Evolutionary conservation across 805 yeast species (phyloP), one percentile per base, ranked within the genome.

Genomic region (Maudiozyma pseudohumilis): DNA sequence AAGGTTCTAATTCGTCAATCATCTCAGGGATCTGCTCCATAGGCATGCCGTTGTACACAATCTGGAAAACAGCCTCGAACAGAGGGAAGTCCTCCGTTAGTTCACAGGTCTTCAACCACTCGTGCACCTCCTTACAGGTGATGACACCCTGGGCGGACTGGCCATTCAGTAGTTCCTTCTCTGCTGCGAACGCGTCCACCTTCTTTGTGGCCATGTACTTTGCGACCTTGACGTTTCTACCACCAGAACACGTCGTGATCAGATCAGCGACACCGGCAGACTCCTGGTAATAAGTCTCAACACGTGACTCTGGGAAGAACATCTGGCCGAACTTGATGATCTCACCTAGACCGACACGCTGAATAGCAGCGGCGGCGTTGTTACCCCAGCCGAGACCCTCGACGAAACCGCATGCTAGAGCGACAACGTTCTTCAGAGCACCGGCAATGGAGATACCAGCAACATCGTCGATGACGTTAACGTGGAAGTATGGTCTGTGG

Each of bases 371-470:
- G 64, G 89, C 86, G 47, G 98, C 97, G 61, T 92, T 92, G 64
- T 87, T 95, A 62, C 98, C 98, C 98, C 98, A 92, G 45, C 94
- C 95, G 45, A 84, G 72, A 51, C 98, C 98, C 64, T 86, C 95
- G 45, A 89, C 97, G 57, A 92, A 84, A 39, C 98, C 98, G 44
- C 94, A 96, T 45, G 95, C 94, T 55, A 87, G 69, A 26, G 98
- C 98, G 45, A 89, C 89, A 36, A 92, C 84, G 65, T 92, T 92
- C 68, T 92, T 92, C 63, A 92, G 74, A 7, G 98, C 98, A 59
- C 98, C 98, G 30, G 95, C 94, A 44, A 92, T 75, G 2, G 96
- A 85, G 41, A 87, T 92, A 60, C 98, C 98, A 19, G 94, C 94
- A 40, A 89, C 94, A 61, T 92, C 98, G 42, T 78, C 78, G 41